These are phyloP conservation scores for Tephrocybe sp. DNA, from an alignment of 768 basidiomycete genomes.

Conservation along the genomic window DNA sequence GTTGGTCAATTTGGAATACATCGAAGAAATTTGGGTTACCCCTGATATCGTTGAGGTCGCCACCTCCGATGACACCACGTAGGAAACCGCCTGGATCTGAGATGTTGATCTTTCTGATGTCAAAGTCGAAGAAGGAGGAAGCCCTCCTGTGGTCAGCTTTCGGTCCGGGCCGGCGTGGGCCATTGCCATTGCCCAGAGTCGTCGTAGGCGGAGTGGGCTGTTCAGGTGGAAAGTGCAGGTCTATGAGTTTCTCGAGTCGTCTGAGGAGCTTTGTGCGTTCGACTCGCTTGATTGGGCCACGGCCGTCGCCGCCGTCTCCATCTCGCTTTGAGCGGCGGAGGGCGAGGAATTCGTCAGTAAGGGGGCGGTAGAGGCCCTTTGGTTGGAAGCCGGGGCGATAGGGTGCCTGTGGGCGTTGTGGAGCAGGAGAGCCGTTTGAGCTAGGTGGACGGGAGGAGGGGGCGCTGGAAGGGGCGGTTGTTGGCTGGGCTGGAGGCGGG, in stretches of 20 bases:
- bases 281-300: slow-evolving; percentile 42
- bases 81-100: slow-evolving; percentile 66
- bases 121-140: no score
- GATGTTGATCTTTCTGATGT: slow-evolving; percentile 44
- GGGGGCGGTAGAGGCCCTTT: slow-evolving; percentile 73
- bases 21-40: slow-evolving; percentile 47
- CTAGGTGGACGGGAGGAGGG: background rate
- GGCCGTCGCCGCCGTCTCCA: slow-evolving; percentile 31
- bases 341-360: slow-evolving; percentile 81
- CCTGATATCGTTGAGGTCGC: slow-evolving; percentile 63
- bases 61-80: slow-evolving; percentile 55
- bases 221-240: slow-evolving; percentile 60
- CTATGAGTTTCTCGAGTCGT: slow-evolving; percentile 84
- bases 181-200: no score
- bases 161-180: no score
- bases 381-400: slow-evolving; percentile 96
- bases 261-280: slow-evolving; percentile 86
- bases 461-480: background rate
- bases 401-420: slow-evolving; percentile 42
- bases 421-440: background rate
- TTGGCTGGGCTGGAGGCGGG: background rate
- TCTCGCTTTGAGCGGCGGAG: slow-evolving; percentile 39
- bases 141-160: no score
- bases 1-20: background rate
- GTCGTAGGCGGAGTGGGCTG: background rate